These are phyloP conservation scores for Aspergillus unguis DNA, from an alignment of 2,329 filamentous ascomycete species.

Conservation along the genomic window DNA sequence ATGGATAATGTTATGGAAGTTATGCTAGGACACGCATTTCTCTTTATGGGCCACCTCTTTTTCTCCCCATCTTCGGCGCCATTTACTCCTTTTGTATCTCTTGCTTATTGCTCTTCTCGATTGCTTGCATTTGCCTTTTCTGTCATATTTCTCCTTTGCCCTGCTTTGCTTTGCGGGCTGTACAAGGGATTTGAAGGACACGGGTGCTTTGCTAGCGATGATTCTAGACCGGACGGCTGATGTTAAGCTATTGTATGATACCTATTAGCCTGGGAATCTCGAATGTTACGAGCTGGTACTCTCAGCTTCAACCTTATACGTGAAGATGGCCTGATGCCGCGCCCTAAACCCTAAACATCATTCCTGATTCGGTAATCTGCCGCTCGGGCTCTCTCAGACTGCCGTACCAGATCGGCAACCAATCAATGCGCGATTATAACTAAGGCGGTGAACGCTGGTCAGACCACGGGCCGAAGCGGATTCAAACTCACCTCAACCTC, in stretches of 20 bases:
- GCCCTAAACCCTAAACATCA: constrained; percentile 21
- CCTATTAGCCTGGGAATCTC: constrained; percentile 7
- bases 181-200: constrained; percentile 13
- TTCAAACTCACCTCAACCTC: constrained; percentile 41
- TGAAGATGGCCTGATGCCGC: neutral
- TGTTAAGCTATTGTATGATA: constrained; percentile 19
- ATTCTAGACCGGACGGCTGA: constrained; percentile 15
- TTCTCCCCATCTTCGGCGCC: neutral
- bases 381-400: constrained; percentile 7
- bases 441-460: constrained; percentile 19
- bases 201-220: constrained; percentile 8
- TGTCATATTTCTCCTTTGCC: constrained; percentile 9
- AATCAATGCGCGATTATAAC: constrained; percentile 26
- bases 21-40: constrained; percentile 10
- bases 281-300: constrained; percentile 5
- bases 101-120: constrained; percentile 5
- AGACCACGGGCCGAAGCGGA: constrained; percentile 36
- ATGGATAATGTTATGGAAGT: constrained; percentile 12
- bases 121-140: constrained; percentile 6
- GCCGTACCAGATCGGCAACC: constrained; percentile 21
- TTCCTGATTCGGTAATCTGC: constrained; percentile 19
- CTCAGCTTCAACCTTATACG: neutral
- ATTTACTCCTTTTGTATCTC: neutral
- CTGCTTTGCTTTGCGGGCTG: constrained; percentile 14
- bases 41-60: neutral